Evolutionary conservation across 2,329 filamentous ascomycete species (phyloP).

Genomic region (Helotiales sp.): DNA sequence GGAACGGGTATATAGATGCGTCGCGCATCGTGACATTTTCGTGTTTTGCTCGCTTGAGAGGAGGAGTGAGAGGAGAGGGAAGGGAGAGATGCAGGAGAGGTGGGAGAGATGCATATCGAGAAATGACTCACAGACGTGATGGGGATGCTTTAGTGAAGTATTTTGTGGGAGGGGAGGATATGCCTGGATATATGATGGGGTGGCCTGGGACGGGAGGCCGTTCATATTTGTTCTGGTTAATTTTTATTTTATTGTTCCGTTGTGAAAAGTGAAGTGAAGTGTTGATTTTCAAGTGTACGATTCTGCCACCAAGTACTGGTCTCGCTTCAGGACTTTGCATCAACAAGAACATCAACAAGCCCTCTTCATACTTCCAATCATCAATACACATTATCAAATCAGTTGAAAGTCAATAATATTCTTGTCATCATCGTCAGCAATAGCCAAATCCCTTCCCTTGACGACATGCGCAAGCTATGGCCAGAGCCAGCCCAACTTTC

Average conservation of each 20-base stretch:
- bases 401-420: background rate
- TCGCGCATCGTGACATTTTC: conserved; percentile 38
- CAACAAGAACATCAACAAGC: background rate
- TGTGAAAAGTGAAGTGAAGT: too few relatives aligned
- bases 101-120: conserved; percentile 6
- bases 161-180: conserved; percentile 4
- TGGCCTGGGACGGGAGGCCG: conserved; percentile 5
- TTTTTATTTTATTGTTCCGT: conserved; percentile 19
- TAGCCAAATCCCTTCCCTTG: conserved; percentile 14
- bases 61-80: too few relatives aligned
- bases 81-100: conserved; percentile 14
- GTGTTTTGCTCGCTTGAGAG: conserved; percentile 36
- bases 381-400: conserved; percentile 7
- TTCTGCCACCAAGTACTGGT: conserved; percentile 5
- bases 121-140: conserved; percentile 27
- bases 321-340: conserved; percentile 12
- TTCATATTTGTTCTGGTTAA: conserved; percentile 16
- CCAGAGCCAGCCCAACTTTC: conserved; percentile 39
- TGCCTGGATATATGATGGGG: conserved; percentile 31
- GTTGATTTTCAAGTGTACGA: conserved; percentile 10
- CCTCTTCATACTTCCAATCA: background rate
- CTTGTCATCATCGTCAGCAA: conserved; percentile 12
- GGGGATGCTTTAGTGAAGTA: conserved; percentile 16
- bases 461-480: conserved; percentile 45
- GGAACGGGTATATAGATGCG: conserved; percentile 55